Evolutionary conservation across 768 basidiomycete species (phyloP).

Genomic region (Serendipita indica): DNA sequence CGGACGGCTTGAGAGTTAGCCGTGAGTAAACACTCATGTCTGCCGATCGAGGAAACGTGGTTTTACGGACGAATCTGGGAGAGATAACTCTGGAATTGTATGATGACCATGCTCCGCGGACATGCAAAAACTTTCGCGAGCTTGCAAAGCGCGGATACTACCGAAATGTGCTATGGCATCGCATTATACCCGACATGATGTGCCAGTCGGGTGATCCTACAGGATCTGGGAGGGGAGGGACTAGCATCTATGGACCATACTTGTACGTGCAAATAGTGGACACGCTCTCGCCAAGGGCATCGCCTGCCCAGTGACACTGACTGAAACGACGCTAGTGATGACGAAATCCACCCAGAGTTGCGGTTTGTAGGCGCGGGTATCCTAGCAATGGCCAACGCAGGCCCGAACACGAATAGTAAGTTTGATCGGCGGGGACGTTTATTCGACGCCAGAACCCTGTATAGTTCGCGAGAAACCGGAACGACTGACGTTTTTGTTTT

Average conservation of each 20-base stretch:
- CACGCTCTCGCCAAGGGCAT: too few relatives aligned
- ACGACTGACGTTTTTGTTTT: constrained; percentile 13
- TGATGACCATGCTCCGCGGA: constrained; percentile 89
- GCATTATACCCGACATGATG: constrained; percentile 95
- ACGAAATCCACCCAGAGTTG: constrained; percentile 81
- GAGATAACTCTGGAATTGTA: constrained; percentile 83
- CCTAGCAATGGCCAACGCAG: constrained; percentile 94
- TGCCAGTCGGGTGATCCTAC: constrained; percentile 93
- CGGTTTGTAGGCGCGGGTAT: constrained; percentile 94
- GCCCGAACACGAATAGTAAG: constrained; percentile 76
- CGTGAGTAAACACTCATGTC: not conserved
- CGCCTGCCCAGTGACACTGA: not conserved
- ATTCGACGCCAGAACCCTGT: not conserved
- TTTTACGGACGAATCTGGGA: constrained; percentile 73
- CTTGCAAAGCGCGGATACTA: constrained; percentile 88
- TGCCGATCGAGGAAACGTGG: constrained; percentile 38
- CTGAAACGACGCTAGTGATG: constrained; percentile 38
- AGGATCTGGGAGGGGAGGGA: constrained; percentile 85
- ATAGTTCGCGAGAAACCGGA: constrained; percentile 26
- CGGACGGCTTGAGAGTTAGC: not conserved
- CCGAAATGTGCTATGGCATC: constrained; percentile 78
- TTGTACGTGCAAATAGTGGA: too few relatives aligned
- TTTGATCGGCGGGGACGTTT: not conserved
- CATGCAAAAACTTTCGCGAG: constrained; percentile 89
- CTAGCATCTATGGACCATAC: constrained; percentile 76